These are phyloP conservation scores for Cercospora janseana DNA, from an alignment of 2,329 filamentous ascomycete species.

Conservation along the genomic window DNA sequence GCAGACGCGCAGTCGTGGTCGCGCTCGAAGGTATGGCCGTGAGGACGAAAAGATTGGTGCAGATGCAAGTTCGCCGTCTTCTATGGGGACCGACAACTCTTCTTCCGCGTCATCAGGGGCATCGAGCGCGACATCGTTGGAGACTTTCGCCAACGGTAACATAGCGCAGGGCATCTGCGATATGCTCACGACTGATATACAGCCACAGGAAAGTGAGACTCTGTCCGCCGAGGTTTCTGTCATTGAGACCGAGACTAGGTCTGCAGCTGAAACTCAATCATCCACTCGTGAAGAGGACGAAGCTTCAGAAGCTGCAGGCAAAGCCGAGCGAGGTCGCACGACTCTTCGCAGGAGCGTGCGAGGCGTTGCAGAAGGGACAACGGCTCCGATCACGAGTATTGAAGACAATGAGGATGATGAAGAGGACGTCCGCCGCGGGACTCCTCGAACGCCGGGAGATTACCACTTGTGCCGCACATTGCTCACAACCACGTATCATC, in stretches of 20 bases:
- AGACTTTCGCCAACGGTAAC: slow-evolving; percentile 30
- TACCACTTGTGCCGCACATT: slow-evolving; percentile 79
- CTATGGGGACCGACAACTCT: slow-evolving; percentile 25
- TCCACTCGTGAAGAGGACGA: background rate
- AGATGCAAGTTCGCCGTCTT: slow-evolving; percentile 26
- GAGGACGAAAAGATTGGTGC: too few relatives aligned
- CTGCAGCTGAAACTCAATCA: background rate
- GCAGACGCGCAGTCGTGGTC: slow-evolving; percentile 27
- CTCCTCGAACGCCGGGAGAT: slow-evolving; percentile 47
- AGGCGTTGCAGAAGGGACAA: slow-evolving; percentile 14
- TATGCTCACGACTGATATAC: slow-evolving; percentile 31
- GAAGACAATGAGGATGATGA: slow-evolving; percentile 26
- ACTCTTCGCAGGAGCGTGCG: slow-evolving; percentile 21
- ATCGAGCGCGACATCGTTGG: slow-evolving; percentile 36
- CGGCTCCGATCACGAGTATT: slow-evolving; percentile 30
- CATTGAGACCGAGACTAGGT: slow-evolving; percentile 7
- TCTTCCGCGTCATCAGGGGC: slow-evolving; percentile 27
- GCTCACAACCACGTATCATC: slow-evolving; percentile 70
- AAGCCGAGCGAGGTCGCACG: slow-evolving; percentile 15
- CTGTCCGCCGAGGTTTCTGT: slow-evolving; percentile 10
- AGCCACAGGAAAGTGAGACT: background rate
- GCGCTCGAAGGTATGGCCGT: slow-evolving; percentile 28
- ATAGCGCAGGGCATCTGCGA: slow-evolving; percentile 35
- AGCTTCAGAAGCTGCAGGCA: slow-evolving; percentile 1
- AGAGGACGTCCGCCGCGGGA: slow-evolving; percentile 36